Percentiles rank a stretch among this genome's conserved stretches.
These are phyloP conservation scores for Backusella psychrophila DNA, from an alignment of 192 early-diverging fungal species.

Conservation along the genomic window DNA sequence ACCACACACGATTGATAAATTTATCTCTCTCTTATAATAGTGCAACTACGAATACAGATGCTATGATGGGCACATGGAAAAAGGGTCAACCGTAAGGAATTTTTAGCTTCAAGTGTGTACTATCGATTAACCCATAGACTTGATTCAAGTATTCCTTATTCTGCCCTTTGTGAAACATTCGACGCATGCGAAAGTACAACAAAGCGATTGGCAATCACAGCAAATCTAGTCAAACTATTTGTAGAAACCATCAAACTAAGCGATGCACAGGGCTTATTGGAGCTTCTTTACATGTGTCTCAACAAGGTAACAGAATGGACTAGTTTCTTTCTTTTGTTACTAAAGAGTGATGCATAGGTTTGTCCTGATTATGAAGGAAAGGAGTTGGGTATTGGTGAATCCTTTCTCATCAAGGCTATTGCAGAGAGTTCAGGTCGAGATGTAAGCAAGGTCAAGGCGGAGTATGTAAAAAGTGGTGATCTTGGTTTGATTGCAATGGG, in stretches of 20 bases:
- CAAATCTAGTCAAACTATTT: slow-evolving; percentile 72
- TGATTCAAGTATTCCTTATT: slow-evolving; percentile 70
- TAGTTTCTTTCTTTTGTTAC: background rate
- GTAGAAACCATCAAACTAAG: slow-evolving; percentile 55
- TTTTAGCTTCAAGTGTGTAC: background rate
- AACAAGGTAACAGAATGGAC: slow-evolving; percentile 60
- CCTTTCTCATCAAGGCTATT: slow-evolving; percentile 90
- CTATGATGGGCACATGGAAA: background rate
- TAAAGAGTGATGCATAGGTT: slow-evolving; percentile 22
- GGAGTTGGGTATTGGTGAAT: slow-evolving; percentile 96
- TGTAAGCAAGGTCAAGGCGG: slow-evolving; percentile 73
- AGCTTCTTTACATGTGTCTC: slow-evolving; percentile 88
- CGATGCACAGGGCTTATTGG: slow-evolving; percentile 63
- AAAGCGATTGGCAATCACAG: slow-evolving; percentile 80
- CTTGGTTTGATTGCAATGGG: slow-evolving; percentile 83
- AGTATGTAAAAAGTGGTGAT: slow-evolving; percentile 80
- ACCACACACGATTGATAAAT: background rate
- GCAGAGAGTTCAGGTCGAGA: slow-evolving; percentile 83
- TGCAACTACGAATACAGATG: background rate
- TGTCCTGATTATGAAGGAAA: slow-evolving; percentile 91
- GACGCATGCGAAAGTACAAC: slow-evolving; percentile 86
- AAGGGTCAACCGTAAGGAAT: background rate
- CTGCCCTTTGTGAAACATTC: slow-evolving; percentile 87
- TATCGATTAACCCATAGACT: background rate
- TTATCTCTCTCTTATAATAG: background rate